Percentiles rank a stretch among this genome's conserved stretches.
Conservation (phyloP, 1,284 basidiomycete genomes). For the Phellinidium pouzarii region DNA sequence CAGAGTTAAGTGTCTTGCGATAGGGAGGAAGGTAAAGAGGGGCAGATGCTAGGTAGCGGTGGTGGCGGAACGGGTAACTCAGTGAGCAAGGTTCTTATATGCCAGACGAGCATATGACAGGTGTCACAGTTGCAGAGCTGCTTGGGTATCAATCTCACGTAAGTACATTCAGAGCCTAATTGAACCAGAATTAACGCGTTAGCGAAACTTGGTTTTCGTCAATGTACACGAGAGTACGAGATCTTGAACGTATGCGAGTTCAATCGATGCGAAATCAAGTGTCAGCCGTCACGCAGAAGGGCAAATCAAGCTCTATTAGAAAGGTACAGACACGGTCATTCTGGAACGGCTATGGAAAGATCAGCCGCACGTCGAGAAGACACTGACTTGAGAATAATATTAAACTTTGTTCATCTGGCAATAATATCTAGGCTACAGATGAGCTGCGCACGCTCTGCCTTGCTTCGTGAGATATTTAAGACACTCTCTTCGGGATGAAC, state of each 20-base stretch:
- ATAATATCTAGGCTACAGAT: conserved; percentile 74
- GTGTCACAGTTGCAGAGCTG: conserved; percentile 90
- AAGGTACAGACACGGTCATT: conserved; percentile 98
- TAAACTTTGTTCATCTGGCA: no score
- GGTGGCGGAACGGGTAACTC: conserved; percentile 30
- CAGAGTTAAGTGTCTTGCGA: conserved; percentile 73
- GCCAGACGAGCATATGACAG: conserved; percentile 58
- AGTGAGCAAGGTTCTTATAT: conserved; percentile 35
- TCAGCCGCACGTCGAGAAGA: conserved; percentile 84
- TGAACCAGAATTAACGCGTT: conserved; percentile 1
- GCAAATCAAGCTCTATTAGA: conserved; percentile 91
- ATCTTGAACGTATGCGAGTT: conserved; percentile 98
- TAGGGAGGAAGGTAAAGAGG: conserved; percentile 59
- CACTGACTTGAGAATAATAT: conserved; percentile 53
- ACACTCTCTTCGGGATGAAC: no score
- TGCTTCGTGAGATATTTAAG: conserved; percentile 86
- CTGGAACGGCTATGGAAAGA: conserved; percentile 78
- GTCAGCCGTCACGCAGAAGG: conserved; percentile 91
- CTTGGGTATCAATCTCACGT: conserved; percentile 94
- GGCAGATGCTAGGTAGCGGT: conserved; percentile 52
- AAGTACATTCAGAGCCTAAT: conserved; percentile 26
- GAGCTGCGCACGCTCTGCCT: conserved; percentile 94
- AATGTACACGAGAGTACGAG: conserved; percentile 80
- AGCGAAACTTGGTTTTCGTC: conserved; percentile 85
- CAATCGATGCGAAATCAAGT: conserved; percentile 97